Evolutionary conservation across 139 green algal genomes (phyloP), one percentile per base, ranked within the genome.

Genomic region (Trebouxia sp.): DNA sequence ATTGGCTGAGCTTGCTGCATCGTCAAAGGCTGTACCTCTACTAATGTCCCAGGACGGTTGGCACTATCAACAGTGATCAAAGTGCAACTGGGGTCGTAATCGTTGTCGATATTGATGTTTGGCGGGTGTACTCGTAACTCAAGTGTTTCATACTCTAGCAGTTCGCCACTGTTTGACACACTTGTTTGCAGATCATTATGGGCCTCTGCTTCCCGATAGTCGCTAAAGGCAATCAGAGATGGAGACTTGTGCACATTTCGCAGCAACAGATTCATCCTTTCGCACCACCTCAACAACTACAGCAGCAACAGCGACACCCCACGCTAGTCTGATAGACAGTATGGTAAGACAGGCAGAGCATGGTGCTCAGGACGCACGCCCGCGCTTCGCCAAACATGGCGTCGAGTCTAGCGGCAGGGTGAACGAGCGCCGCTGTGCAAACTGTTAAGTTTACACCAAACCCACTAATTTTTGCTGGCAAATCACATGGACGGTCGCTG

Each of bases 41-140:
- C 91, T 0, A 99, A 90, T 30, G 92, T 98, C 43, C 96, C 96
- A 0, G 96, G 94, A n/a, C 96, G 84, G 80, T 99, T 99, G 6
- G 94, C 96, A 20, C 84, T 94, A 86, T 98, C 95, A 9, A 99
- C 89, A 24, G 92, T 97, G 56, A 98, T 91, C 14, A 96, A 72
- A 2, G 95, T 97, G 62, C 84, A 83, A 39, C 88, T 85, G 7
- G 92, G 83, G 67, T 97, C 89, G 0, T 75, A 84, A 6, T 91
- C 85, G 78, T 96, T 97, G 88, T 97, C 92, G 30, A 98, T 89
- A 38, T 89, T 65, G 11, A 98, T 88, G 65, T 93, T 91, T 17
- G 94, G 93, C 1, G 94, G 94, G 66, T 95, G 83, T 12, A 95
- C 86, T 0, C 93, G 81, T n/a, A 97, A 86, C 74, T 93, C 92